Conservation (phyloP, 352 stramenopile species). For the Aphanomyces invadans region DNA sequence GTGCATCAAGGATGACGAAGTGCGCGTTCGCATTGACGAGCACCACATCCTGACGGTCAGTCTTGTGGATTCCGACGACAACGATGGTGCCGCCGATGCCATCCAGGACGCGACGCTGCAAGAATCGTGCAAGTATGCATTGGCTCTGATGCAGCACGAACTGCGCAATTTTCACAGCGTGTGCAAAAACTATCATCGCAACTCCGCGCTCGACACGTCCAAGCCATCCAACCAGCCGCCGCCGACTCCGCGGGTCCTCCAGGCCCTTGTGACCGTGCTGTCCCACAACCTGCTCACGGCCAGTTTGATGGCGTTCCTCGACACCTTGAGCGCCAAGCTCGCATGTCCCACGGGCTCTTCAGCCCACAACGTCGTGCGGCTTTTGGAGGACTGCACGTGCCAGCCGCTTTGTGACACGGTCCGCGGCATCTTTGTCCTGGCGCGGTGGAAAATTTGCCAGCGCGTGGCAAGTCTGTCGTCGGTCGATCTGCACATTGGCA, state of each 20-base stretch:
- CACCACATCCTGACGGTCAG: slow-evolving; percentile 62
- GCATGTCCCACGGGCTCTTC: slow-evolving; percentile 48
- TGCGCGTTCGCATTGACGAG: slow-evolving; percentile 68
- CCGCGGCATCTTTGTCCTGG: slow-evolving; percentile 61
- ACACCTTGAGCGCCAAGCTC: slow-evolving; percentile 54
- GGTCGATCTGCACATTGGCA: slow-evolving; percentile 76
- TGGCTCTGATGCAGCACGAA: slow-evolving; percentile 73
- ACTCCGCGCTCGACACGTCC: not conserved
- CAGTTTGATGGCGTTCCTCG: slow-evolving; percentile 60
- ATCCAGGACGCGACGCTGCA: too few relatives aligned
- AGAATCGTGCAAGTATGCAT: slow-evolving; percentile 56
- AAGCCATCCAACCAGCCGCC: not conserved
- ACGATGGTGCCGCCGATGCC: not conserved
- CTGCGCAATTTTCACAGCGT: slow-evolving; percentile 65
- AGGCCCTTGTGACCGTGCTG: slow-evolving; percentile 39
- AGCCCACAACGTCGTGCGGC: slow-evolving; percentile 45
- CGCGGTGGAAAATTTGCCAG: slow-evolving; percentile 73
- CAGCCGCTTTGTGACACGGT: slow-evolving; percentile 81
- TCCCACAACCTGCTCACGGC: slow-evolving; percentile 75
- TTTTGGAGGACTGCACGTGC: slow-evolving; percentile 67
- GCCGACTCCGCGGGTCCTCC: slow-evolving; percentile 39
- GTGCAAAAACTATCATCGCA: slow-evolving; percentile 8
- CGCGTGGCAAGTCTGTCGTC: slow-evolving; percentile 68
- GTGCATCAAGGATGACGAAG: slow-evolving; percentile 48
- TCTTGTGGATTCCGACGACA: slow-evolving; percentile 40